Base-by-base conservation (phyloP, 108 stramenopile genomes). In the Cyclotella kingstonii region DNA sequence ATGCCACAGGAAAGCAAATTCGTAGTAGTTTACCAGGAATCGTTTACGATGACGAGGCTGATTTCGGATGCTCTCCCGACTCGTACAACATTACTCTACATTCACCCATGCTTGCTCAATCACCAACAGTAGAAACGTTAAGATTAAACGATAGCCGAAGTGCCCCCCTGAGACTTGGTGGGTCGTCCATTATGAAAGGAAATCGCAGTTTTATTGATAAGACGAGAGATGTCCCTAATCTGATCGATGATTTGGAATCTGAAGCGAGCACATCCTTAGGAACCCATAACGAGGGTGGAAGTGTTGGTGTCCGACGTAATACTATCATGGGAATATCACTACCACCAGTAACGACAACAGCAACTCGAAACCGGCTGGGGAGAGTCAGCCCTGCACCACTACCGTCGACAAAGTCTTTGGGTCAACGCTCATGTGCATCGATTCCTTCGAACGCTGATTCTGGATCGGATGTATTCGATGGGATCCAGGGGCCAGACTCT, bases 201-300 rank as follows among this genome's bases (percentile, higher is more conserved):
- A 89, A 68, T 50, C 64, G 70, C 31, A 87, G 87, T 19, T 81
- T 89, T 19, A 44, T 87, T 29, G 86, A 92, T 58, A 89, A 89
- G 59, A 83, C 85, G 19, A 54, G 70, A 33, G 91, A 92, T 50
- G 84, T 92, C 44, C 91, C 91, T 12, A 84, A 84, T 60, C 63
- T 92, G 61, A 87, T 89, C 81, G 91, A 92, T 51, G 87, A 82
- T 51, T 55, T 68, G 34, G 81, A 84, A 38, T 85, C 85, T 8
- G 84, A 85, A 19, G 72, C 70, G 10, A 68, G 70, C 22, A 78
- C 78, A 51, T 85, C 87, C 30, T 48, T 67, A 0, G 70, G 53
- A 15, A 68, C 76, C 5, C 68, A 53, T 28, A 45, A 54, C 5
- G 44, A 68, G 33, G 63, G 47, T 35, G n/a, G 27, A n/a, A n/a